Conservation (phyloP, 371 early-diverging fungal genomes). For the Mucor velutinosus region DNA sequence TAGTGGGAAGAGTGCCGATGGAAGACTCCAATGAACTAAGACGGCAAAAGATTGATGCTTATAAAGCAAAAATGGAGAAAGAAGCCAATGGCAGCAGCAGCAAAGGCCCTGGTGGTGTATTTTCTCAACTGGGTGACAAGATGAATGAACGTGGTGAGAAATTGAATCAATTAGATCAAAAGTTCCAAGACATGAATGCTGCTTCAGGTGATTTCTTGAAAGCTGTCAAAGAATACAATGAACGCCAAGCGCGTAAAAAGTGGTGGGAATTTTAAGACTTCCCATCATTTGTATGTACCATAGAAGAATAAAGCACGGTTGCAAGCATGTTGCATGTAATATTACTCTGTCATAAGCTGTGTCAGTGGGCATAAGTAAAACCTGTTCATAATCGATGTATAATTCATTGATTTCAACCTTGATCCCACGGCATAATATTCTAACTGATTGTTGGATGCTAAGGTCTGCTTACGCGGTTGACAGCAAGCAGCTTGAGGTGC, state of each 20-base stretch:
- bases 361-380: no score
- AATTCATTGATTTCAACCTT: no score
- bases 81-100: not conserved
- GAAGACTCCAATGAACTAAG: constrained; percentile 20
- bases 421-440: no score
- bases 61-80: constrained; percentile 17
- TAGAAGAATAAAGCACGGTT: no score
- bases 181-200: constrained; percentile 55
- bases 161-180: constrained; percentile 49
- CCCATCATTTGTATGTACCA: not conserved
- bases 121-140: constrained; percentile 49
- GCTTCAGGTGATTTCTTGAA: constrained; percentile 58
- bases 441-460: no score
- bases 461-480: no score
- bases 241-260: constrained; percentile 57
- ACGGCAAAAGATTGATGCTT: constrained; percentile 18
- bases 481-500: no score
- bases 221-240: constrained; percentile 58
- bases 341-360: no score
- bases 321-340: no score
- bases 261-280: constrained; percentile 52
- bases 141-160: constrained; percentile 62
- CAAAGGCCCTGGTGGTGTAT: constrained; percentile 32
- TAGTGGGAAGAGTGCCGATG: constrained; percentile 24
- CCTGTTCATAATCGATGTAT: no score